Evolutionary conservation across 2,329 filamentous ascomycete genomes (phyloP).

Genomic region (Hymenoscyphus occultus): DNA sequence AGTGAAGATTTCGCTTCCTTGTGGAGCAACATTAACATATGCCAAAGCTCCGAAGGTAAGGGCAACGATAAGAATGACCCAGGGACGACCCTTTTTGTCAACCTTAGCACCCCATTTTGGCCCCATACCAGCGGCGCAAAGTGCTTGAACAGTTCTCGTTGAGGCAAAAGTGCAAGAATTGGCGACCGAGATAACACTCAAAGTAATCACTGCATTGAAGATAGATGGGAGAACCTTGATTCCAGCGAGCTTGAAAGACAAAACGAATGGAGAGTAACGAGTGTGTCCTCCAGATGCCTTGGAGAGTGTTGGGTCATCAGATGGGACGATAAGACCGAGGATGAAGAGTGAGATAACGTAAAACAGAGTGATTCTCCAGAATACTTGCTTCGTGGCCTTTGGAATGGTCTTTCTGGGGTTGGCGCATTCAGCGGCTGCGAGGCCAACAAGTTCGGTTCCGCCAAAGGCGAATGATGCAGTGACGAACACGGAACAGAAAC

Average conservation of each 20-base stretch:
- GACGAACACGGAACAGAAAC: constrained; percentile 75
- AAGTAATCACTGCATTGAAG: constrained; percentile 91
- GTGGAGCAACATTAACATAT: constrained; percentile 50
- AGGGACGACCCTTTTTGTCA: constrained; percentile 74
- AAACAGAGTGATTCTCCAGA: constrained; percentile 86
- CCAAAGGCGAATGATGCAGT: constrained; percentile 74
- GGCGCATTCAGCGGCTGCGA: constrained; percentile 73
- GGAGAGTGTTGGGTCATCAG: constrained; percentile 61
- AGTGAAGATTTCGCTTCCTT: constrained; percentile 50
- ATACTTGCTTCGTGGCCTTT: constrained; percentile 87
- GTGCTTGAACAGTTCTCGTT: constrained; percentile 82
- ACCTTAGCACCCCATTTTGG: constrained; percentile 75
- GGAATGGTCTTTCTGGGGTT: constrained; percentile 79
- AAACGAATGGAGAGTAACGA: constrained; percentile 81
- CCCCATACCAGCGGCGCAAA: constrained; percentile 83
- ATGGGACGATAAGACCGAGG: constrained; percentile 79
- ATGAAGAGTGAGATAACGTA: constrained; percentile 81
- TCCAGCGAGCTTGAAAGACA: constrained; percentile 81
- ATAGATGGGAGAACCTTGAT: constrained; percentile 79
- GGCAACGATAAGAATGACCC: constrained; percentile 52
- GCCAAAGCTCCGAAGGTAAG: constrained; percentile 57
- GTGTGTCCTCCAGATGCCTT: constrained; percentile 58
- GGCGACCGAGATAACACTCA: constrained; percentile 85
- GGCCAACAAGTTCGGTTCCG: constrained; percentile 72
- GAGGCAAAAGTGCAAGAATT: constrained; percentile 92